Base-by-base conservation (phyloP, 2,329 filamentous ascomycete species). In the Onygenales sp. region DNA sequence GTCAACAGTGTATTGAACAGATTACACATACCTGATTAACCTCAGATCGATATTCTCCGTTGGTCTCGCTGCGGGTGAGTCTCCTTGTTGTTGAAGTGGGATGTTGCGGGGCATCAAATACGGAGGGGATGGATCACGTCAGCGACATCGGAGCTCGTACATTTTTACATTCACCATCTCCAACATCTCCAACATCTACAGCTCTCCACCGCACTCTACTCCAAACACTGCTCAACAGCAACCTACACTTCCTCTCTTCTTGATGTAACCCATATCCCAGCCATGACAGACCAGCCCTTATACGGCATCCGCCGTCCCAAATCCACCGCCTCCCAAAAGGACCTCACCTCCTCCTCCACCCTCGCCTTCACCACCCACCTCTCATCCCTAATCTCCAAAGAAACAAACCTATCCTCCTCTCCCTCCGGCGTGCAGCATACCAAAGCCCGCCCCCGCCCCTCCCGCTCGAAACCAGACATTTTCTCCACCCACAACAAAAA, bases 301-400 rank as follows among this genome's bases (percentile, higher is more conserved):
- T 96, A 96, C 70, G 89, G 89, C 64, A 80, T 85, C 51, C 80
- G 82, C 52, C 81, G 83, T 39, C 74, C 80, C 9, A 92, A 90
- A 69, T 84, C 83, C 42, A 66, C 68, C 56, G 66, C 66, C 50
- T 70, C 73, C 62, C 77, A 81, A 59, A 84, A 83, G 64, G 83
- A 86, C 63, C 81, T 88, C 54, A 77, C 79, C 17, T 82, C 83
- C 14, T 81, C 90, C 14, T 85, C 82, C 49, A 85, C 83, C 44
- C 81, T 95, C 52, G 84, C 89, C 65, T 97, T 98, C 74, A 84
- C 87, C n/a, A 88, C 88, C 9, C 87, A 93, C 59, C 82, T 97
- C 57, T 86, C 87, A 61, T 87, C 85, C 45, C 82, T 96, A 52
- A 88, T 96, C 71, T 76, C 85, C 52, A 76, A 74, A 56, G 64